These are phyloP conservation scores for Termitomyces sp. DNA, from an alignment of 768 basidiomycete species.

Conservation along the genomic window DNA sequence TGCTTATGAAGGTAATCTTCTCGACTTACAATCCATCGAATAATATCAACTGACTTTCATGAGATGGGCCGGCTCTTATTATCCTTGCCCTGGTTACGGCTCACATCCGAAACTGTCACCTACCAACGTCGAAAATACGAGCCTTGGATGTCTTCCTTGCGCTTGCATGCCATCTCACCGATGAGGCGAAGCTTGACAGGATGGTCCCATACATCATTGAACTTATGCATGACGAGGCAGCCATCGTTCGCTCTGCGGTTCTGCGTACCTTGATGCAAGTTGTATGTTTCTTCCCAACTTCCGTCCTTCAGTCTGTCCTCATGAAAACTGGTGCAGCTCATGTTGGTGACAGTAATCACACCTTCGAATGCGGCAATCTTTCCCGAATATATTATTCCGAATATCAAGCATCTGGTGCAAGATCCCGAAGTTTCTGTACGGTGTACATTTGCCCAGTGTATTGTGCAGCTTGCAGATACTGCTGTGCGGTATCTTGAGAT, in stretches of 20 bases:
- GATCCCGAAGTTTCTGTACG: conserved; percentile 84
- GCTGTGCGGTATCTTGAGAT: conserved; percentile 90
- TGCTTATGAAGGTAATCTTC: conserved; percentile 55
- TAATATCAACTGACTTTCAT: background rate
- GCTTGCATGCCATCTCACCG: conserved; percentile 75
- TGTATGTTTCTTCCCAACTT: conserved; percentile 41
- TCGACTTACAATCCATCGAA: background rate
- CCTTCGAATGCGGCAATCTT: conserved; percentile 60
- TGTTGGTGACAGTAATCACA: conserved; percentile 22
- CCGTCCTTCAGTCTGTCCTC: background rate
- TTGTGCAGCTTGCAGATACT: conserved; percentile 81
- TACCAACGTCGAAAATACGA: conserved; percentile 83
- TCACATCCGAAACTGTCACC: conserved; percentile 82
- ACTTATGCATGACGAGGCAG: conserved; percentile 80
- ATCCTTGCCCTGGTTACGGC: conserved; percentile 84
- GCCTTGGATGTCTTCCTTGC: conserved; percentile 87
- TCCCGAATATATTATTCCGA: conserved; percentile 94
- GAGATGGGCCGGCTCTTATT: conserved; percentile 88
- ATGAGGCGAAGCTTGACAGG: conserved; percentile 93
- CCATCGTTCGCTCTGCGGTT: conserved; percentile 77
- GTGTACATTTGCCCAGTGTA: conserved; percentile 79
- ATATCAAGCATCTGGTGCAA: conserved; percentile 75
- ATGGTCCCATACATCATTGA: conserved; percentile 92
- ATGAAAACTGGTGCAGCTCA: conserved; percentile 10
- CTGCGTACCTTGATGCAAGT: conserved; percentile 79